These are phyloP conservation scores for Plectosphaerella sp. DNA, from an alignment of 2,329 filamentous ascomycete species.

Conservation along the genomic window DNA sequence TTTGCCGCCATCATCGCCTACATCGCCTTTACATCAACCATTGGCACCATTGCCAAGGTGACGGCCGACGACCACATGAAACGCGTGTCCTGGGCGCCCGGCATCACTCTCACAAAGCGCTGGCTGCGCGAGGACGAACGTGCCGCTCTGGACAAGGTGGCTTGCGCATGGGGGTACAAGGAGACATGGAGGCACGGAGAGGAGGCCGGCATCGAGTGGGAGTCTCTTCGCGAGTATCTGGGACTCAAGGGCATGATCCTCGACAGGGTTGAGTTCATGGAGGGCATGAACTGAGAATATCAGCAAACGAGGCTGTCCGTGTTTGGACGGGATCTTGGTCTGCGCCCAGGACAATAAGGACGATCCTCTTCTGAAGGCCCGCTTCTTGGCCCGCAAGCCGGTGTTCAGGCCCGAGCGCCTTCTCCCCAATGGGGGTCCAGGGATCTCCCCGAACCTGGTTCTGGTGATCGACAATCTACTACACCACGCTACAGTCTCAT, in stretches of 20 bases:
- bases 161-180: conserved; percentile 87
- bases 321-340: not conserved
- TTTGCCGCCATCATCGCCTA: conserved; percentile 83
- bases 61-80: conserved; percentile 95
- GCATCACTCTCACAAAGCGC: conserved; percentile 72
- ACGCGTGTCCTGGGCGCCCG: conserved; percentile 83
- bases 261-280: conserved; percentile 85
- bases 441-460: conserved; percentile 1
- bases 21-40: conserved; percentile 70
- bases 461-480: conserved; percentile 14
- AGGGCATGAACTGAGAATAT: conserved; percentile 62
- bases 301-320: not conserved
- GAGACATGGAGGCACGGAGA: conserved; percentile 77
- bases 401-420: not conserved
- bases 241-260: conserved; percentile 83
- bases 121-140: conserved; percentile 91
- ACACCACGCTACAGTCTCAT: conserved; percentile 11
- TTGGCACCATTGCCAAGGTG: conserved; percentile 79
- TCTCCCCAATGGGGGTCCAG: not conserved
- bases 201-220: conserved; percentile 89
- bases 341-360: not conserved
- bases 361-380: not conserved
- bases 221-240: conserved; percentile 77
- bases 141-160: conserved; percentile 79
- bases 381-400: not conserved